Conservation (phyloP, 345 rosid genomes). For the Hibiscus trionum region DNA sequence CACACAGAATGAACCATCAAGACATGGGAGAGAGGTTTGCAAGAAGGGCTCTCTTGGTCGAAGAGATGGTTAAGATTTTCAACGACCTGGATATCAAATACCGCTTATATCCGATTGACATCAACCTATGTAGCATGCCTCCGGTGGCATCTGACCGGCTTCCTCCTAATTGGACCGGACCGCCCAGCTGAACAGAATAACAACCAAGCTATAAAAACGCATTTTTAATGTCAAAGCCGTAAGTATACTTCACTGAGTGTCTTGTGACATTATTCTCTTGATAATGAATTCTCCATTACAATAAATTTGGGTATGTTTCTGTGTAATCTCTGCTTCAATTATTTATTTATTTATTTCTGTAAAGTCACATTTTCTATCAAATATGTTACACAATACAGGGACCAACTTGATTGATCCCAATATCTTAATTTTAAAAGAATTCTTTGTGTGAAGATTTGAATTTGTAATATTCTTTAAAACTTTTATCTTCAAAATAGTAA, state of each 20-base stretch:
- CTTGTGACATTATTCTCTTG: not conserved
- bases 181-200: constrained; percentile 5
- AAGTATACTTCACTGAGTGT: not conserved
- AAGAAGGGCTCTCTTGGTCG: constrained; percentile 53
- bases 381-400: no score
- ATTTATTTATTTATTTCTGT: no score
- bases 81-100: constrained; percentile 65
- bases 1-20: constrained; percentile 73
- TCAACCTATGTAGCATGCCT: constrained; percentile 53
- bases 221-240: not conserved
- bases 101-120: constrained; percentile 55
- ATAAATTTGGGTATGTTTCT: no score
- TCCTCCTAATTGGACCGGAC: constrained; percentile 28
- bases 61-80: constrained; percentile 62
- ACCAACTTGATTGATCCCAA: no score
- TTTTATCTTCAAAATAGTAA: no score
- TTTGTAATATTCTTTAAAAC: no score
- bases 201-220: not conserved
- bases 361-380: no score
- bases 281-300: not conserved
- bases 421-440: no score
- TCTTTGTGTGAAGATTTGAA: no score
- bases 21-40: constrained; percentile 65
- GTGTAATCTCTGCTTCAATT: no score
- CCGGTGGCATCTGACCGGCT: constrained; percentile 24